Evolutionary conservation across 1,139 yeast genomes (phyloP).

Genomic region (Pichia terricola): DNA sequence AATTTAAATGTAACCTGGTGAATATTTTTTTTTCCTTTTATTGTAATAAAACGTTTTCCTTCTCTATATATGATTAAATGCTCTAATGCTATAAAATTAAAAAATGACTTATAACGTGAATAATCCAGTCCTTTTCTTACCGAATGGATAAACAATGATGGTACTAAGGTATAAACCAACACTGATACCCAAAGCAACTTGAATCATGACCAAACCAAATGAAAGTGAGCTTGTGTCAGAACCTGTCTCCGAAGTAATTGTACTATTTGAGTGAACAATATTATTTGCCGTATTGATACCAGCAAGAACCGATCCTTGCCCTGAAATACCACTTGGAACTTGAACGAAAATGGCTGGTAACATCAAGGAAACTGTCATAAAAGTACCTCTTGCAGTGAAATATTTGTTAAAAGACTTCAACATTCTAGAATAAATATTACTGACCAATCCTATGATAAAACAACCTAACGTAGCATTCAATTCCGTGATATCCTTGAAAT

Average conservation of each 20-base stretch:
- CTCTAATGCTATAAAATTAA: background rate
- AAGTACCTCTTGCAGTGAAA: conserved; percentile 27
- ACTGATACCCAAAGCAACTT: conserved; percentile 86
- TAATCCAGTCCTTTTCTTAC: conserved; percentile 78
- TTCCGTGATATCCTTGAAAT: conserved; percentile 63
- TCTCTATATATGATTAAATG: no score
- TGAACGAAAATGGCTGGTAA: conserved; percentile 90
- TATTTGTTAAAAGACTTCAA: conserved; percentile 37
- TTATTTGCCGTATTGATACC: conserved; percentile 71
- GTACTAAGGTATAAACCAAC: conserved; percentile 93
- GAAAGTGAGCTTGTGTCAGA: conserved; percentile 30
- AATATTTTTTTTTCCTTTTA: no score
- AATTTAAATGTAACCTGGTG: no score
- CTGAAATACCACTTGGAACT: conserved; percentile 91
- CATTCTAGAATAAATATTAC: conserved; percentile 77
- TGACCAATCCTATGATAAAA: conserved; percentile 80
- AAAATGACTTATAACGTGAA: conserved; percentile 50
- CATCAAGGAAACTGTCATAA: conserved; percentile 95
- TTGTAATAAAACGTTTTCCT: no score
- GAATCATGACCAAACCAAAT: conserved; percentile 83
- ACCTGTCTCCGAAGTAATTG: conserved; percentile 20
- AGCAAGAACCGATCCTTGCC: conserved; percentile 72
- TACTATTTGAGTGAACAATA: conserved; percentile 36
- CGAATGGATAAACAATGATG: conserved; percentile 80
- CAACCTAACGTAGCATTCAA: conserved; percentile 87